Conservation (phyloP, 2,329 filamentous ascomycete species). For the Fusarium pseudoanthophilum region DNA sequence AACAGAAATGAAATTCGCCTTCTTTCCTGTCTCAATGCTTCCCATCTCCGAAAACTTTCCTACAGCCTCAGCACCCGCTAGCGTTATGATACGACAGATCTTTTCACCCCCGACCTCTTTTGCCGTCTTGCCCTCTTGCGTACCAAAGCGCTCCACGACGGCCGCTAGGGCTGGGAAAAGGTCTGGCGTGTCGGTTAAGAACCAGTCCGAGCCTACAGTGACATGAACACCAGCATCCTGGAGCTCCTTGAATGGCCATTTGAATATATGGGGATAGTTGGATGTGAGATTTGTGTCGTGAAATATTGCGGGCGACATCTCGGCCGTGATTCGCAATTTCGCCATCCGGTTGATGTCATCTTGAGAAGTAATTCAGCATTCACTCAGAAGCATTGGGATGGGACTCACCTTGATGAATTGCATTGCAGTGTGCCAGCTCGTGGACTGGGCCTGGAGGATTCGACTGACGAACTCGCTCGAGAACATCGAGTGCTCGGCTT, state of each 20-base stretch:
- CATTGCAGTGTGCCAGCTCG: background rate
- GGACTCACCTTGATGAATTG: background rate
- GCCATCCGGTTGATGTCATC: background rate
- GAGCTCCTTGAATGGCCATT: background rate
- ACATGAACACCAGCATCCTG: background rate
- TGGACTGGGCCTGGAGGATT: background rate
- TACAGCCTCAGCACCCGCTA: background rate
- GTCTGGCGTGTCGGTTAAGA: background rate
- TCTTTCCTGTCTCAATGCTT: background rate
- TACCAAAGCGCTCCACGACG: background rate
- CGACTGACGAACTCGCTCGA: background rate
- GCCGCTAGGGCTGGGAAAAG: background rate
- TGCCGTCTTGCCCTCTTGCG: background rate
- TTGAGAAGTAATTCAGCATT: background rate
- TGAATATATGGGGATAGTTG: background rate
- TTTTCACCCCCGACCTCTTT: background rate
- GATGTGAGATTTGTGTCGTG: background rate
- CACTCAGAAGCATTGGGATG: fast-evolving
- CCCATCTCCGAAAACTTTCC: background rate
- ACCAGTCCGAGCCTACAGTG: background rate
- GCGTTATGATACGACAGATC: background rate
- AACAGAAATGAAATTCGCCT: background rate
- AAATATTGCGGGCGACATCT: background rate
- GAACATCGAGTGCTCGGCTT: background rate
- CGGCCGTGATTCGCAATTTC: background rate